Conservation (phyloP, 768 basidiomycete species). For the Hysterangium stoloniferum region DNA sequence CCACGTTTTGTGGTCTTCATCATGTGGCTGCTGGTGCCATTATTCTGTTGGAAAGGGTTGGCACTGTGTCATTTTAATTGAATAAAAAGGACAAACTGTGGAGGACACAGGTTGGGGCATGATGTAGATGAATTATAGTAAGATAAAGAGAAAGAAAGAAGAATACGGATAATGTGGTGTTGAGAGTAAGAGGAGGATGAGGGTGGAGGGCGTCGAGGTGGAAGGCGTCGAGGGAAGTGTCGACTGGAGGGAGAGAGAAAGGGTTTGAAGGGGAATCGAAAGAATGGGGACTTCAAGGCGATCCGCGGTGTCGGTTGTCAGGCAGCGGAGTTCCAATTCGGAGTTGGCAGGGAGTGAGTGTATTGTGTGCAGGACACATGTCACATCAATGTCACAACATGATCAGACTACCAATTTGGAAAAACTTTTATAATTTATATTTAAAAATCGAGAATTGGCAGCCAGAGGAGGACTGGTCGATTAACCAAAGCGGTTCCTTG, state of each 20-base stretch:
- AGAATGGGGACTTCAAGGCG: constrained; percentile 1
- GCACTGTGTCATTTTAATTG: too few species aligned
- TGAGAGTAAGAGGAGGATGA: constrained; percentile 18
- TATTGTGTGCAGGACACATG: not conserved
- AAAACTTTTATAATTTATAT: too few species aligned
- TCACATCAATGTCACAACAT: not conserved
- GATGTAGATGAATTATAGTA: constrained; percentile 4
- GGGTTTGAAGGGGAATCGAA: constrained; percentile 7
- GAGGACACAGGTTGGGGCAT: constrained; percentile 2
- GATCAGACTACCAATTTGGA: too few species aligned
- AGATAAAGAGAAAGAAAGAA: constrained; percentile 2
- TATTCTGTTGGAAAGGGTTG: constrained; percentile 21
- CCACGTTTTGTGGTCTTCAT: constrained; percentile 98
- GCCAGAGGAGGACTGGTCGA: too few species aligned
- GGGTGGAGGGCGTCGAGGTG: constrained; percentile 23
- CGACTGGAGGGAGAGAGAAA: constrained; percentile 10
- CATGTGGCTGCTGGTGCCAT: constrained; percentile 77
- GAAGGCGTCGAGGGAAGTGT: constrained; percentile 23
- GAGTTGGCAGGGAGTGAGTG: too few species aligned
- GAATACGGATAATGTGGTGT: constrained; percentile 21
- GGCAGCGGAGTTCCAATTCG: constrained; percentile 1
- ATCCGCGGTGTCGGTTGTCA: constrained; percentile 8
- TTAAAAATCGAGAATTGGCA: too few species aligned
- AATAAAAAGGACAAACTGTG: not conserved
- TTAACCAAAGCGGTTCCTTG: too few species aligned